phyloP scores from a whole-genome alignment of 164 flowering plant genomes.

The Macadamia integrifolia region DNA sequence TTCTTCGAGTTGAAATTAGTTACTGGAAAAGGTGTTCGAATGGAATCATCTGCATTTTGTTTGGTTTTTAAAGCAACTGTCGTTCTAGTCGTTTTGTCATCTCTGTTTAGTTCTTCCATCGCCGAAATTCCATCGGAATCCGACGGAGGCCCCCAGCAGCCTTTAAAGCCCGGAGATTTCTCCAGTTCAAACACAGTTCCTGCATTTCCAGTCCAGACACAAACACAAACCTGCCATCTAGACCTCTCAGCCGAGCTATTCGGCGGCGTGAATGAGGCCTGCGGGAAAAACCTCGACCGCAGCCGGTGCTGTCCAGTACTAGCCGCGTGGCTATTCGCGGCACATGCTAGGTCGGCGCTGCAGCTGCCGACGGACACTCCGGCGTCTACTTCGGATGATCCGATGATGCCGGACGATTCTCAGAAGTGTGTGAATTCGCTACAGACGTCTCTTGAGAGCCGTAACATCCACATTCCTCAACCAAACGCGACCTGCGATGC shows the following conservation, averaged over 20 bases:
- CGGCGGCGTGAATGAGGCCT: constrained; percentile 89
- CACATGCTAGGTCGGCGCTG: constrained; percentile 84
- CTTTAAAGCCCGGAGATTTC: constrained; percentile 50
- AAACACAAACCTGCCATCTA: constrained; percentile 57
- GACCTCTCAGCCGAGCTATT: constrained; percentile 94
- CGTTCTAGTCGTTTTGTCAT: constrained; percentile 1
- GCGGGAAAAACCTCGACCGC: constrained; percentile 75
- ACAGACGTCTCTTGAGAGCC: constrained; percentile 56
- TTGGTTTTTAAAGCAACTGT: neutral
- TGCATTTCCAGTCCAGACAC: constrained; percentile 73
- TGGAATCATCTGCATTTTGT: neutral
- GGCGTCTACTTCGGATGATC: constrained; percentile 38
- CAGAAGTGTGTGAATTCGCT: constrained; percentile 89
- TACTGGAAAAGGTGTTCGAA: neutral
- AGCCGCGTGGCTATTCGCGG: constrained; percentile 98
- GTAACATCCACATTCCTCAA: constrained; percentile 67
- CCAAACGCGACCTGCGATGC: constrained; percentile 87
- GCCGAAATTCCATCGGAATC: constrained; percentile 42
- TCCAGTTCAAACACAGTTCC: constrained; percentile 66
- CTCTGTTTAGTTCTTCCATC: constrained; percentile 7
- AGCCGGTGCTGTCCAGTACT: constrained; percentile 97
- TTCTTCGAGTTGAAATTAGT: neutral
- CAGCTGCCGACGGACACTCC: constrained; percentile 45
- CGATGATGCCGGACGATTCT: constrained; percentile 97
- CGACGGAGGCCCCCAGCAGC: constrained; percentile 37